A percentile compares a stretch with the other conserved stretches of the same genome.
Conservation (phyloP, 768 basidiomycete species). For the Rickenella mellea region DNA sequence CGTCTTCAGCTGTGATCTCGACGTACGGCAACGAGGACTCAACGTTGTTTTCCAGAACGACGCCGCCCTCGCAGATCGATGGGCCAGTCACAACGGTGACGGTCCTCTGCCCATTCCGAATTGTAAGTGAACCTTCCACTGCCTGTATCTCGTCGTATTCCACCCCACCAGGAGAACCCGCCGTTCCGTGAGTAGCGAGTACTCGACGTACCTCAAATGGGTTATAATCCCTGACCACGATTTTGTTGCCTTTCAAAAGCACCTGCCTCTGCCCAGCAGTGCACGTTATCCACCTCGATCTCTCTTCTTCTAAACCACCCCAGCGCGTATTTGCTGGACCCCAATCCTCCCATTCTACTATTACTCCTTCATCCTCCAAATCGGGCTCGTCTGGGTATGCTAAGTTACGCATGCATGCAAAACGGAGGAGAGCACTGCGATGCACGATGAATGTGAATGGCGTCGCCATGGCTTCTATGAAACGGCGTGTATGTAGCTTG, state of each 20-base stretch:
- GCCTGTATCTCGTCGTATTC: not conserved
- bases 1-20: constrained; percentile 8
- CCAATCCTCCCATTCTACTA: constrained; percentile 14
- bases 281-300: constrained; percentile 21
- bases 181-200: constrained; percentile 1
- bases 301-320: constrained; percentile 13
- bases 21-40: constrained; percentile 15
- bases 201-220: constrained; percentile 6
- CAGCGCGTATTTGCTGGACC: constrained; percentile 14
- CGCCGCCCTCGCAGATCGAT: not conserved
- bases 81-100: constrained; percentile 3
- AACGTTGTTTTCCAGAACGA: constrained; percentile 12
- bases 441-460: constrained; percentile 16
- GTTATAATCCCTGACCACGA: constrained; percentile 17
- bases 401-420: not conserved
- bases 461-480: constrained; percentile 1
- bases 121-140: not conserved
- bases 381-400: not conserved
- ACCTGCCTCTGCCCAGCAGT: constrained; percentile 20
- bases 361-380: not conserved
- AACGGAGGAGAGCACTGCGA: constrained; percentile 11
- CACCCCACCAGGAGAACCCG: not conserved
- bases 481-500: not conserved
- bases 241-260: constrained; percentile 2
- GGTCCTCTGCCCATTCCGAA: constrained; percentile 2